A percentile compares a stretch with the other conserved stretches of the same genome.
Conservation (phyloP, 257 asterid genomes). For the Fraxinus excelsior region DNA sequence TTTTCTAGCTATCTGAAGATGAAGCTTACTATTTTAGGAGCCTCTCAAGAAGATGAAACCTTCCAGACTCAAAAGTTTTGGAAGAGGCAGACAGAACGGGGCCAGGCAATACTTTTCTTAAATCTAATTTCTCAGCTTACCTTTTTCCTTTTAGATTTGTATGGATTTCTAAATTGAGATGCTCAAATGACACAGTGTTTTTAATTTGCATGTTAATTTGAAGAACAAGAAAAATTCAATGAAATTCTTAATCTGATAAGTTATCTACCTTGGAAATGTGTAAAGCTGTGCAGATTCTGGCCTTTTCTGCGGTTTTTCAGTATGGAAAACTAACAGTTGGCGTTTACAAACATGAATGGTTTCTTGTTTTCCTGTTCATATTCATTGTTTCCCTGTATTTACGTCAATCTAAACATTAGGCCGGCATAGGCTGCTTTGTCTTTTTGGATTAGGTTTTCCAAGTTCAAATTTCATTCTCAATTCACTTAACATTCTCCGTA, state of each 20-base stretch:
- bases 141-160: background rate
- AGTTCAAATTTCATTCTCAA: too few species aligned
- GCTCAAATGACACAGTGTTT: background rate
- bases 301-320: too few species aligned
- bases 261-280: too few species aligned
- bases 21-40: slow-evolving; percentile 34
- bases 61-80: slow-evolving; percentile 17
- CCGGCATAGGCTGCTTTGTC: background rate
- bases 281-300: background rate
- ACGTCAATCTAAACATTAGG: background rate
- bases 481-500: too few species aligned
- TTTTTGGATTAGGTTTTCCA: background rate
- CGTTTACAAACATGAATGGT: too few species aligned
- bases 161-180: background rate
- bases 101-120: slow-evolving; percentile 64
- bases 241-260: too few species aligned
- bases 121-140: background rate
- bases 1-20: slow-evolving; percentile 25
- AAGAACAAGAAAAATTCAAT: too few species aligned
- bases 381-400: too few species aligned
- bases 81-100: slow-evolving; percentile 82
- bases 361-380: too few species aligned
- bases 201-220: background rate
- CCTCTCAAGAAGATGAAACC: slow-evolving; percentile 37
- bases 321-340: too few species aligned